phyloP scores from a whole-genome alignment of 306 rosid species.

The Castanea sativa region DNA sequence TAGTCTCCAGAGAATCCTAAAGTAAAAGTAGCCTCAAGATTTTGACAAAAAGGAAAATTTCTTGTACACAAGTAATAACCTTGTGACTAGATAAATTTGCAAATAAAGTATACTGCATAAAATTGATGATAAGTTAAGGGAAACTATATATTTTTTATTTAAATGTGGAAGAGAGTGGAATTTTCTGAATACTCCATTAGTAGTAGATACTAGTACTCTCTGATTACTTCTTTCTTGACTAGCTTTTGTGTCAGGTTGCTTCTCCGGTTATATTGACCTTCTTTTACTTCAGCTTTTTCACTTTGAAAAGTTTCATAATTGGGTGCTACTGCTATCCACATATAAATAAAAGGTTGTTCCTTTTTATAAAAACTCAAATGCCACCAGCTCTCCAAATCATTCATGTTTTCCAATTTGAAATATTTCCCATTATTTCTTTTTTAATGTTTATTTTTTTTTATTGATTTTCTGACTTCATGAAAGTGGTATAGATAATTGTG shows the following conservation, averaged over 20 bases:
- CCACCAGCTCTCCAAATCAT: slow-evolving; percentile 31
- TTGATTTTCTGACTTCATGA: slow-evolving; percentile 31
- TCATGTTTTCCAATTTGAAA: slow-evolving; percentile 34
- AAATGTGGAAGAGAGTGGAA: not conserved
- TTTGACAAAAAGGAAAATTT: slow-evolving; percentile 30
- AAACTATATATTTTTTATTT: slow-evolving; percentile 18
- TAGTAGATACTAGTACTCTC: slow-evolving; percentile 29
- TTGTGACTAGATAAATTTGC: slow-evolving; percentile 38
- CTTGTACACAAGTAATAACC: slow-evolving; percentile 36
- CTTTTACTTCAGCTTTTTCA: slow-evolving; percentile 40
- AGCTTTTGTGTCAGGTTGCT: slow-evolving; percentile 37
- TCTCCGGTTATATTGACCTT: slow-evolving; percentile 33
- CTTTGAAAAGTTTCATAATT: slow-evolving; percentile 57
- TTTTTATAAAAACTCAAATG: slow-evolving; percentile 29
- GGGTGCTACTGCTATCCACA: slow-evolving; percentile 35
- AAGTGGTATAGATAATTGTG: slow-evolving; percentile 20
- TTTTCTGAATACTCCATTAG: slow-evolving; percentile 6
- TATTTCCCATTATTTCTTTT: slow-evolving; percentile 20
- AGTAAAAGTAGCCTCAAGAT: slow-evolving; percentile 27
- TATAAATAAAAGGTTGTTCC: slow-evolving; percentile 26
- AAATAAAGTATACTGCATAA: slow-evolving; percentile 44
- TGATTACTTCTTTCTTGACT: slow-evolving; percentile 31
- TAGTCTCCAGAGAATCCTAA: not conserved
- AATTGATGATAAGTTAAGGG: slow-evolving; percentile 34
- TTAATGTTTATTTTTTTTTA: slow-evolving; percentile 30